Conservation (phyloP, 768 basidiomycete genomes). For the Hypholoma fasciculare region DNA sequence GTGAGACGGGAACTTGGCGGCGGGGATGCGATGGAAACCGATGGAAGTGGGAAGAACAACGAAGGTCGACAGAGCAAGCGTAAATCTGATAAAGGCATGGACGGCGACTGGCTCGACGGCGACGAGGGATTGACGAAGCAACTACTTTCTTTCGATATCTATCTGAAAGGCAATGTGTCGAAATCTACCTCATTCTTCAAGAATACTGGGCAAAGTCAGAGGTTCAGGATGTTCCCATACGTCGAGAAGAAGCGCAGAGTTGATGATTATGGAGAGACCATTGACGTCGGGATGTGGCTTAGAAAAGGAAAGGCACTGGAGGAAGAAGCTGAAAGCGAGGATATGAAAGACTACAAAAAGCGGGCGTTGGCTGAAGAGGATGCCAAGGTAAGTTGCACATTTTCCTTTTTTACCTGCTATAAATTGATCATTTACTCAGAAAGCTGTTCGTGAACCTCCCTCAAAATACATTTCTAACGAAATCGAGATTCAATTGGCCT, state of each 20-base stretch:
- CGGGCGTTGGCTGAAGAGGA: conserved; percentile 76
- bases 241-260: conserved; percentile 90
- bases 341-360: conserved; percentile 69
- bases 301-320: conserved; percentile 89
- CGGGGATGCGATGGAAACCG: conserved; percentile 47
- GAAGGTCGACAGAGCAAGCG: conserved; percentile 31
- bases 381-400: conserved; percentile 55
- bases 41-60: conserved; percentile 25
- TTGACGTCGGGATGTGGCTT: conserved; percentile 96
- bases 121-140: conserved; percentile 77
- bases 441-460: conserved; percentile 79
- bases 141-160: conserved; percentile 91
- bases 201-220: conserved; percentile 66
- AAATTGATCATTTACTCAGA: conserved; percentile 36
- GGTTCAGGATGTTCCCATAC: conserved; percentile 97
- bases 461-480: conserved; percentile 85
- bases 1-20: conserved; percentile 56
- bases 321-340: conserved; percentile 85
- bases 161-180: conserved; percentile 93
- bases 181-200: conserved; percentile 89
- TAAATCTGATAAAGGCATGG: conserved; percentile 48
- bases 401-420: conserved; percentile 1
- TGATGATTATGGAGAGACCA: conserved; percentile 93
- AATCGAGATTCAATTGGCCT: conserved; percentile 78
- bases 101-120: conserved; percentile 74